These are phyloP conservation scores for Cercospora berteroae DNA, from an alignment of 2,329 filamentous ascomycete species.

Conservation along the genomic window DNA sequence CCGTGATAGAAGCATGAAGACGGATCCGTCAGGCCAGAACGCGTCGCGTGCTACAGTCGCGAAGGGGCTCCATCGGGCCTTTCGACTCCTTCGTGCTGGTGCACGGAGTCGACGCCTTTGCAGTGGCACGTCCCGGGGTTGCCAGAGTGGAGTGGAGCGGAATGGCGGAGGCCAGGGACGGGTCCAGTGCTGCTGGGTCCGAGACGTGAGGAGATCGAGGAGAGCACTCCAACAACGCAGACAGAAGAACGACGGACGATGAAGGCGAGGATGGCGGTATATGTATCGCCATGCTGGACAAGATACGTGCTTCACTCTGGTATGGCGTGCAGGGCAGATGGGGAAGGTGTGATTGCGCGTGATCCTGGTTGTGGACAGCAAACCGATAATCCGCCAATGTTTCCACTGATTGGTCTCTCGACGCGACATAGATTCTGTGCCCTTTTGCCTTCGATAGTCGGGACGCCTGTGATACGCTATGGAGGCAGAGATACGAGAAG, in stretches of 20 bases:
- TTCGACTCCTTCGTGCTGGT: neutral
- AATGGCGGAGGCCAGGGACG: neutral
- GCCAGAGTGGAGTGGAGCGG: neutral
- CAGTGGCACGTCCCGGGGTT: neutral
- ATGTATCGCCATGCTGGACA: neutral
- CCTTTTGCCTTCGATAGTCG: neutral
- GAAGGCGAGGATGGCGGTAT: neutral
- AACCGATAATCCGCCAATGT: neutral
- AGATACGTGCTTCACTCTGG: neutral
- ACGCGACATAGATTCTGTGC: neutral
- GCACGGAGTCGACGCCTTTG: neutral
- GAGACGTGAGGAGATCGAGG: neutral
- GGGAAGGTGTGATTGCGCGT: neutral
- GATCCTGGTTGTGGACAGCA: neutral
- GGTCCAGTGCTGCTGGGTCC: neutral
- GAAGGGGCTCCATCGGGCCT: neutral
- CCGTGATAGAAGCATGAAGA: neutral
- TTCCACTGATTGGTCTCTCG: neutral
- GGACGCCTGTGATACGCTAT: neutral
- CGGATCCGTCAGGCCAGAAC: neutral
- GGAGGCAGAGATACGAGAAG: neutral
- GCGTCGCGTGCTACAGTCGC: neutral
- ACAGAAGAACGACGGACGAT: neutral
- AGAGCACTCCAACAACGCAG: neutral
- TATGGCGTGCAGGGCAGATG: neutral